Evolutionary conservation across 2,329 filamentous ascomycete species (phyloP), one percentile per base, ranked within the genome.

Genomic region (Talaromyces piceae): DNA sequence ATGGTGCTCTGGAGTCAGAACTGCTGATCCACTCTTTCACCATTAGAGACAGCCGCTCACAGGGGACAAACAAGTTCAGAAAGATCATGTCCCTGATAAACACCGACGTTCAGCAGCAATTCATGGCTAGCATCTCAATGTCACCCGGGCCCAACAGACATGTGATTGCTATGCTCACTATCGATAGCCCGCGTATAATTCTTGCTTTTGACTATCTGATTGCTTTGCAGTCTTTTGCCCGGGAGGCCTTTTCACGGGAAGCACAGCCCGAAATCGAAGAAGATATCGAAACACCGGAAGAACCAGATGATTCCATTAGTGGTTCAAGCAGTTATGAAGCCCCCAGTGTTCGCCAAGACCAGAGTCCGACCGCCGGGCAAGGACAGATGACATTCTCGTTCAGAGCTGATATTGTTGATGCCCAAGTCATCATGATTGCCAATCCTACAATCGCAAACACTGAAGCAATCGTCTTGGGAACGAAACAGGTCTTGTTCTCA

Each of bases 31-130:
- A 93, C 54, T 93, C 91, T 0, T 96, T 98, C 67, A 95, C 90
- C 0, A 95, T 97, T 57, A 82, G 88, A 51, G 93, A 99, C 66
- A 96, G 87, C 56, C 84, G 94, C n/a, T 84, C 83, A 4, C 81
- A 82, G 49, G 91, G 95, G 60, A 87, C 86, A 4, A 98, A 96
- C 74, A 96, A 95, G 65, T 99, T 94, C 77, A 83, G 90, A 47
- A 94, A 91, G 67, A 96, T 98, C 71, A 97, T 98, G 93, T 91
- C 91, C 1, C 84, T 95, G 50, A 90, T 91, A 63, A 97, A 96
- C 68, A 91, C 90, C 59, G 86, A 91, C 51, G 90, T 93, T 50
- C 81, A 83, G 43, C 91, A 97, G 67, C 94, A 99, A 61, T 91
- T 98, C 63, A 98, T 98, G 93, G 93, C 93, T 16, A 96, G 87